Conservation (phyloP, 768 basidiomycete genomes). For the Trametes cubensis region DNA sequence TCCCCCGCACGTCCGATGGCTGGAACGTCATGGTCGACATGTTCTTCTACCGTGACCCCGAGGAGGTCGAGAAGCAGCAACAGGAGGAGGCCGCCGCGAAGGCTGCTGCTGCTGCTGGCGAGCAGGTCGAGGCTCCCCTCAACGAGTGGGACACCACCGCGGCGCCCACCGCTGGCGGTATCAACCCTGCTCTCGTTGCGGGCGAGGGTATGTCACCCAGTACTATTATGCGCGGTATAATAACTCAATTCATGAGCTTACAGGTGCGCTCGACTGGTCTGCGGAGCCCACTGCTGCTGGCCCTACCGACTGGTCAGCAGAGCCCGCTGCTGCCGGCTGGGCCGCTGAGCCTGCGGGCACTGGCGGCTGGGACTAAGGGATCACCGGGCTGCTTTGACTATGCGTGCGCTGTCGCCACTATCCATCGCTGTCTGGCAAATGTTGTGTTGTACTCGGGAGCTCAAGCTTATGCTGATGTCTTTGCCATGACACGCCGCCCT, state of each 20-base stretch:
- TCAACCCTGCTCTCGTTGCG: slow-evolving; percentile 77
- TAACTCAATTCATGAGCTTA: slow-evolving; percentile 8
- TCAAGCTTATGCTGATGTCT: slow-evolving; percentile 20
- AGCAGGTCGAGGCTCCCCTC: slow-evolving; percentile 51
- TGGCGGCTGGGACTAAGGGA: slow-evolving; percentile 33
- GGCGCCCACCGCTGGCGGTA: slow-evolving; percentile 66
- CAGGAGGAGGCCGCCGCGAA: slow-evolving; percentile 91
- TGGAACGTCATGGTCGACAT: slow-evolving; percentile 99
- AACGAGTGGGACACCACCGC: slow-evolving; percentile 78
- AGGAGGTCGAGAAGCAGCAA: slow-evolving; percentile 98
- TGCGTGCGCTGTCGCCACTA: slow-evolving; percentile 19
- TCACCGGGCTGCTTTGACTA: slow-evolving; percentile 6
- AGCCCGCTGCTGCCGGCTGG: slow-evolving; percentile 36
- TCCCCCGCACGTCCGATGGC: slow-evolving; percentile 87
- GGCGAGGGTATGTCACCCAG: slow-evolving; percentile 50
- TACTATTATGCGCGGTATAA: neutral
- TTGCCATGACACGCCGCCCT: slow-evolving; percentile 20
- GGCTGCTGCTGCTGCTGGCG: slow-evolving; percentile 59
- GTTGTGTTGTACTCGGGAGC: slow-evolving; percentile 27
- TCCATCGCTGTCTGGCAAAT: slow-evolving; percentile 26
- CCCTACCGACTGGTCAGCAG: slow-evolving; percentile 40
- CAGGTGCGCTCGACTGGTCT: slow-evolving; percentile 87
- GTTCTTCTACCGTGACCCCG: slow-evolving; percentile 99
- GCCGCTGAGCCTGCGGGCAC: slow-evolving; percentile 34
- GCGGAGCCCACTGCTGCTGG: slow-evolving; percentile 68